Conservation (phyloP, 352 stramenopile species). For the Phytopythium oedochilum region DNA sequence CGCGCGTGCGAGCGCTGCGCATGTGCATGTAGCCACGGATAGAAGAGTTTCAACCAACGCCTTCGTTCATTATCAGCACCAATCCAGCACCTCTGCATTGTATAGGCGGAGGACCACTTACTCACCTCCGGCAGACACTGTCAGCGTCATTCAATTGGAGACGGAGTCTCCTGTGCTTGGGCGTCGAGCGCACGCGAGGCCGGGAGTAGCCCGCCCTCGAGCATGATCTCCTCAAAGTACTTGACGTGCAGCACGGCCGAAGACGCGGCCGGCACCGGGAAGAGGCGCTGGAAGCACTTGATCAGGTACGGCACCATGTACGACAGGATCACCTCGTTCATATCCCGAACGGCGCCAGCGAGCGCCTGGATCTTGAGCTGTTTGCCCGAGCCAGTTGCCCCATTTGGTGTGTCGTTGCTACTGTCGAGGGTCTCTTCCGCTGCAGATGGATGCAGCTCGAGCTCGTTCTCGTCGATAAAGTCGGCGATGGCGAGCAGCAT, state of each 20-base stretch:
- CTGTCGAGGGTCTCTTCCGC: conserved; percentile 3
- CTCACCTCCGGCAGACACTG: background rate
- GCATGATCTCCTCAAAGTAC: conserved; percentile 45
- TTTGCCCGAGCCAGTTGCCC: conserved; percentile 1
- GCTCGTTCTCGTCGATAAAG: conserved; percentile 51
- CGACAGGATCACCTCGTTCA: conserved; percentile 50
- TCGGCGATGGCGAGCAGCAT: conserved; percentile 48
- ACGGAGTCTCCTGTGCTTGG: background rate
- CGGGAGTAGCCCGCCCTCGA: conserved; percentile 28
- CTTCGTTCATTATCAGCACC: background rate
- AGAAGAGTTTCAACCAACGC: background rate
- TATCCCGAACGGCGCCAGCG: conserved; percentile 39
- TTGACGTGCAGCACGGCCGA: conserved; percentile 9
- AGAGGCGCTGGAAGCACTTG: conserved; percentile 72
- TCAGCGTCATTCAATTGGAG: too few relatives aligned
- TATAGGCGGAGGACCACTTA: background rate
- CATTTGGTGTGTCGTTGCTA: background rate
- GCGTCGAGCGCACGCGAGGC: background rate
- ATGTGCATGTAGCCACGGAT: background rate
- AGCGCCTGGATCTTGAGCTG: conserved; percentile 22
- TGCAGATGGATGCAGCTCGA: conserved; percentile 15
- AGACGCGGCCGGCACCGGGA: conserved; percentile 25
- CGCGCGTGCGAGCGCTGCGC: too few relatives aligned
- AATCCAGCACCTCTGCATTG: too few relatives aligned
- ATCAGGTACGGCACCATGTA: conserved; percentile 65